Base-by-base conservation (phyloP, 495 filamentous ascomycete genomes). In the Hypoxylon perforatum region DNA sequence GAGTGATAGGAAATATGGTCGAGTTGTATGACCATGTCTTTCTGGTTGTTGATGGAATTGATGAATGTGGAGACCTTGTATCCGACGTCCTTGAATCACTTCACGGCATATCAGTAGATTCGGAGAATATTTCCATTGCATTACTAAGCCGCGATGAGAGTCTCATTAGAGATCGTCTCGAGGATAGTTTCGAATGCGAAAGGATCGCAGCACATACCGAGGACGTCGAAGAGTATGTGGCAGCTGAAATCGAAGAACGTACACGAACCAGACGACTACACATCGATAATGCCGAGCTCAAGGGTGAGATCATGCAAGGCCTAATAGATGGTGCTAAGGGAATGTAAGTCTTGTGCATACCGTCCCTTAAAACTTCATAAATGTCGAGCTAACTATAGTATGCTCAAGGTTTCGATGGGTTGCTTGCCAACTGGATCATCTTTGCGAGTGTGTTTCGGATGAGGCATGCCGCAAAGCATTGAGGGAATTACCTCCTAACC, bases 371-470 rank as follows among this genome's bases (percentile, higher is more conserved):
- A 25, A 2, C n/a, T 22, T 25, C 18, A 41, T 41, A 7, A 5
- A 33, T 33, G 30, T 5, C 30, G 7, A 33, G 30, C 8, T 33
- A 9, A 33, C 30, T 10, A 28, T 28, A 10, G 11, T 33, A 33
- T 33, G 1, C 8, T 9, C 30, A 23, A 81, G 75, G 78, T 80
- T 81, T 57, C 70, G 77, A 19, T 81, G 78, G 77, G 76, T 78
- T 11, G 28, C 71, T 28, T 80, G 77, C 45, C 78, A 80, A 47
- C 57, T 80, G 41, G 78, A 80, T 53, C 74, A 77, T 41, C 66
- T 81, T 2, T 73, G 73, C 25, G 68, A 75, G 15, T 61, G 69
- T 1, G 61, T 56, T 3, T 77, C 62, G 19, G 78, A 79, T 53
- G 36, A 46, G 14, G 72, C 63, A 4, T 66, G 73, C 6, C 68